Conservation (phyloP, 148 eudicot genomes). For the Tetragonia tetragonoides region DNA sequence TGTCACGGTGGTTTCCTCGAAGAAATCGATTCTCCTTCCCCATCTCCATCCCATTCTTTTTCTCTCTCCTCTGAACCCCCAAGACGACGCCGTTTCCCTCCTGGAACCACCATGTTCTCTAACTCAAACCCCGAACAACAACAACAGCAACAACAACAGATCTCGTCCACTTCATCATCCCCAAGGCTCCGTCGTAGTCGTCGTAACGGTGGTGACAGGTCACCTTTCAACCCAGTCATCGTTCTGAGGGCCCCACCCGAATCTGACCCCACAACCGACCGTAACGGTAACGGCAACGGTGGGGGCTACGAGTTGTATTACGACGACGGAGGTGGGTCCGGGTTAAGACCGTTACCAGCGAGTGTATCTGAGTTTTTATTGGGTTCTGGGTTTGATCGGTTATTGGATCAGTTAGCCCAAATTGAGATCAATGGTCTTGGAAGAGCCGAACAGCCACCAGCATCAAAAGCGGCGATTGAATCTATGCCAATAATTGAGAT, state of each 20-base stretch:
- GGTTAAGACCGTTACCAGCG: constrained; percentile 71
- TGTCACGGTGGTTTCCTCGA: constrained; percentile 80
- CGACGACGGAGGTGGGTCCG: constrained; percentile 81
- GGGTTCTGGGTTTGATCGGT: constrained; percentile 75
- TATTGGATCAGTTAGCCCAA: constrained; percentile 63
- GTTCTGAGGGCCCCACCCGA: constrained; percentile 66
- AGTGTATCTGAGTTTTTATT: constrained; percentile 67
- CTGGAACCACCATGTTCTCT: constrained; percentile 43
- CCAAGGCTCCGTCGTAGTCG: constrained; percentile 45
- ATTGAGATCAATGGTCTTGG: constrained; percentile 65
- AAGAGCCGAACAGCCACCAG: constrained; percentile 69
- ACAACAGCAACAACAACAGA: not conserved
- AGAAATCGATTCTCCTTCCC: constrained; percentile 40
- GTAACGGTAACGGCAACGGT: constrained; percentile 24
- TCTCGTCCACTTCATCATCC: constrained; percentile 23
- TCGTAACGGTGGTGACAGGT: constrained; percentile 64
- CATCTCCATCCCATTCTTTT: constrained; percentile 17
- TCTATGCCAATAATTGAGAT: constrained; percentile 68
- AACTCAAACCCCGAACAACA: constrained; percentile 25
- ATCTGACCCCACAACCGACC: constrained; percentile 15
- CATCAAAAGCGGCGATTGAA: constrained; percentile 74
- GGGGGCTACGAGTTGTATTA: constrained; percentile 78
- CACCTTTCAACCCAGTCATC: constrained; percentile 91
- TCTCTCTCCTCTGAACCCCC: constrained; percentile 35
- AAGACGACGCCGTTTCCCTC: constrained; percentile 50